These are phyloP conservation scores for Samsoniella hepiali DNA, from an alignment of 2,329 filamentous ascomycete genomes.

Conservation along the genomic window DNA sequence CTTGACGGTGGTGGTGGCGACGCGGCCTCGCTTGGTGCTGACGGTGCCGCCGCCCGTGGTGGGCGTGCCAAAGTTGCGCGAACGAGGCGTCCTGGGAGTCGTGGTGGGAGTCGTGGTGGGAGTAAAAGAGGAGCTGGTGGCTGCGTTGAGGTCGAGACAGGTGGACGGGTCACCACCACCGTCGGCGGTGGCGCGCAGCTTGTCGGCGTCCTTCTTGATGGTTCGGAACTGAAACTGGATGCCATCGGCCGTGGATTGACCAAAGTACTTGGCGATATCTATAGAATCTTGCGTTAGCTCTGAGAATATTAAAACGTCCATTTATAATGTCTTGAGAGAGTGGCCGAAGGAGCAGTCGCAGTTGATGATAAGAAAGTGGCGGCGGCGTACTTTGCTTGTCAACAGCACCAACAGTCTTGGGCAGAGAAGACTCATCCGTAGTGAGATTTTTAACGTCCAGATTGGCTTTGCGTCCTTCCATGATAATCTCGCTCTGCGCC, in stretches of 20 bases:
- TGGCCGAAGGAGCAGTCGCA: background rate
- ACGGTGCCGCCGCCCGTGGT: conserved; percentile 27
- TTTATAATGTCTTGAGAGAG: background rate
- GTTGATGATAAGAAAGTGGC: conserved; percentile 7
- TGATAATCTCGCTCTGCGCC: conserved; percentile 40
- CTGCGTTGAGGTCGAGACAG: conserved; percentile 32
- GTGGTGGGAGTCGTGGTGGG: conserved; percentile 24
- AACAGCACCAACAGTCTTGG: conserved; percentile 37
- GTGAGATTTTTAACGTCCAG: conserved; percentile 43
- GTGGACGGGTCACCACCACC: conserved; percentile 45
- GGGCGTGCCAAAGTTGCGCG: conserved; percentile 23
- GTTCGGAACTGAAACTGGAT: conserved; percentile 59
- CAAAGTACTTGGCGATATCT: conserved; percentile 60
- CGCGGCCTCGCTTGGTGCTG: conserved; percentile 12
- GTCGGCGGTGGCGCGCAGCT: conserved; percentile 43
- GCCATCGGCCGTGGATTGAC: conserved; percentile 54
- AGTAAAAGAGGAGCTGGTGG: conserved; percentile 28
- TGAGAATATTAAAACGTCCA: background rate
- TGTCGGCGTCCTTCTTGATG: conserved; percentile 52
- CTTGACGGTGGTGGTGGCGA: conserved; percentile 22
- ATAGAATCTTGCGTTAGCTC: background rate
- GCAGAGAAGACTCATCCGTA: conserved; percentile 33
- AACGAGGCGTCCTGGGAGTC: conserved; percentile 26
- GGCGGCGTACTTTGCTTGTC: conserved; percentile 40
- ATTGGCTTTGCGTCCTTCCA: conserved; percentile 32